Evolutionary conservation across 345 rosid species (phyloP), one percentile per base, ranked within the genome.

Genomic region (Draba incana): DNA sequence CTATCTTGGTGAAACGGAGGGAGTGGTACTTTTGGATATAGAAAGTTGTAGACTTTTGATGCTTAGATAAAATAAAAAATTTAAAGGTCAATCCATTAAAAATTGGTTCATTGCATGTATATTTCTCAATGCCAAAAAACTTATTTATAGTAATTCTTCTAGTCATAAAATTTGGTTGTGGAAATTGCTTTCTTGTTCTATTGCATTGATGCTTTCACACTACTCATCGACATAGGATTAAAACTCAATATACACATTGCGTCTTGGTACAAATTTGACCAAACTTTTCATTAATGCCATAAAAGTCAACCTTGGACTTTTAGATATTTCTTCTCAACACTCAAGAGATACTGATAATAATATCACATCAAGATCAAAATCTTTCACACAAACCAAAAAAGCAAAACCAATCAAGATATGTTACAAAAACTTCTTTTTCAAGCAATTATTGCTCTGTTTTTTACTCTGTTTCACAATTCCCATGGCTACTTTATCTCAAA

Each of bases 361-460:
- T 56, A 45, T 64, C 44, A 56, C 0, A 15, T 6, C 54, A 35
- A 35, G 42, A 35, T 56, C 51, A 56, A 56, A 27, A 10, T 28
- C 27, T 28, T 57, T 70, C n/a, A 9, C 44, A 55, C 39, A 25
- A 71, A 65, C 46, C 14, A 10, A 41, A 16, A 38, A 37, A 3
- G 41, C 9, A 33, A 16, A 12, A 11, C 15, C 16, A 47, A 37
- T n/a, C 11, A 48, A 68, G 53, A 68, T 14, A 71, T 73, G 77
- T 43, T 23, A 44, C 55, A 27, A 51, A 45, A 59, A n/a, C 41
- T 37, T 45, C 0, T 20, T 63, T 47, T 38, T 27, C 41, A 53
- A 52, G 31, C 56, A 62, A 38, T 66, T 58, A 41, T 73, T 66
- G 61, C 23, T 73, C 77, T 65, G 54, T 25, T 72, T 23, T 5